These are phyloP conservation scores for Kodamaea alishanica DNA, from an alignment of 1,139 yeast species.

Conservation along the genomic window DNA sequence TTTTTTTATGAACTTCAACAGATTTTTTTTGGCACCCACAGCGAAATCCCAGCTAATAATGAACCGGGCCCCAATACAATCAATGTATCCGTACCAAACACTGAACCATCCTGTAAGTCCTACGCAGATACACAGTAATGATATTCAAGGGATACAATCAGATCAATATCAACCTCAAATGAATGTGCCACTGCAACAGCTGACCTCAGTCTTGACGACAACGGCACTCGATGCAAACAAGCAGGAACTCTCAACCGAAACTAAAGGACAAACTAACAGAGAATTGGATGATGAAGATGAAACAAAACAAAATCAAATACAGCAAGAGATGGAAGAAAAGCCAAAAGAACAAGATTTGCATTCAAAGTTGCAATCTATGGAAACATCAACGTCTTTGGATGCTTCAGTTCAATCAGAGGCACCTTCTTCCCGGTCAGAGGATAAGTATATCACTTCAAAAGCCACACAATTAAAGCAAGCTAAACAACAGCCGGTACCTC, in stretches of 20 bases:
- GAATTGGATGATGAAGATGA: not conserved
- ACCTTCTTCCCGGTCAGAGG: too few species aligned
- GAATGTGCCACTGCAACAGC: constrained; percentile 4
- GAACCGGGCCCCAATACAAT: constrained; percentile 16
- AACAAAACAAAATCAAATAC: too few species aligned
- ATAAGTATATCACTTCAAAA: too few species aligned
- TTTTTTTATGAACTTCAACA: not conserved
- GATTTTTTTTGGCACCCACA: constrained; percentile 5
- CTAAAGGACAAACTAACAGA: not conserved
- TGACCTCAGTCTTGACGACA: not conserved
- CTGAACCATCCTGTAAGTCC: not conserved
- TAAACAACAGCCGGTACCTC: too few species aligned
- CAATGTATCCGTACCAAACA: constrained; percentile 13
- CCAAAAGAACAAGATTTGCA: too few species aligned
- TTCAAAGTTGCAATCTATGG: too few species aligned
- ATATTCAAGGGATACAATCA: constrained; percentile 8
- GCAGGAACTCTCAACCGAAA: not conserved
- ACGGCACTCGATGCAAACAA: not conserved
- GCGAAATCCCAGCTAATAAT: constrained; percentile 3
- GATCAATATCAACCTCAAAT: constrained; percentile 3
- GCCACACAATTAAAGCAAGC: too few species aligned
- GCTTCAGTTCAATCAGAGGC: too few species aligned
- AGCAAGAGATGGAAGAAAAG: too few species aligned
- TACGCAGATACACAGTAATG: not conserved
- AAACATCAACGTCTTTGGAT: too few species aligned